phyloP scores from a whole-genome alignment of 2,329 filamentous ascomycete genomes.

The Metarhizium robertsii region DNA sequence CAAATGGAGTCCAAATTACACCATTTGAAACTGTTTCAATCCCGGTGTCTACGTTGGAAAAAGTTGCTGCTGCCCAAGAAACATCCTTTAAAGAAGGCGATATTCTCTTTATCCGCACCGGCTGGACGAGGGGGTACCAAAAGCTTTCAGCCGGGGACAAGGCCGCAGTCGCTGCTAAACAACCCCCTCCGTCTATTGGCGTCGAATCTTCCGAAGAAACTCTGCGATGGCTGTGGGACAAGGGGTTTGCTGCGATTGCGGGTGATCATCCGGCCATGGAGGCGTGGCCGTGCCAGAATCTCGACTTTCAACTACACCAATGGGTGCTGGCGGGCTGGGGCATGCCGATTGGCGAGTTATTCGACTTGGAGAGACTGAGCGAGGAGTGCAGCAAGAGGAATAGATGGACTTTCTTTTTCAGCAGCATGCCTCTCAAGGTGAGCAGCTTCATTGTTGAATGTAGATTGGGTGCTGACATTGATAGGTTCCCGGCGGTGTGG shows the following conservation, averaged over 20 bases:
- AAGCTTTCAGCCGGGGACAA: slow-evolving; percentile 26
- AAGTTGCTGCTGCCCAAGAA: slow-evolving; percentile 33
- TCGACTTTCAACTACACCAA: slow-evolving; percentile 28
- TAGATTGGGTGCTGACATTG: not conserved
- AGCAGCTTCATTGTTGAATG: not conserved
- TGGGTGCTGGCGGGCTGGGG: slow-evolving; percentile 41
- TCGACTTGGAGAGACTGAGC: slow-evolving; percentile 32
- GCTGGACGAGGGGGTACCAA: slow-evolving; percentile 37
- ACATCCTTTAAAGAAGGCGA: slow-evolving; percentile 38
- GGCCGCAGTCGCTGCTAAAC: slow-evolving; percentile 21
- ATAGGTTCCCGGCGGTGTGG: slow-evolving; percentile 26
- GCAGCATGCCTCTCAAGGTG: slow-evolving; percentile 25
- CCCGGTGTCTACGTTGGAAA: slow-evolving; percentile 29
- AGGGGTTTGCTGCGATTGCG: slow-evolving; percentile 43
- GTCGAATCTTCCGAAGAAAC: slow-evolving; percentile 37
- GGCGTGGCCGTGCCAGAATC: slow-evolving; percentile 31
- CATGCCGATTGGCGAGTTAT: slow-evolving; percentile 39
- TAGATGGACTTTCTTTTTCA: slow-evolving; percentile 32
- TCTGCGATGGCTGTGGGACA: slow-evolving; percentile 49
- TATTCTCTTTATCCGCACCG: slow-evolving; percentile 46
- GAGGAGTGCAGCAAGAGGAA: slow-evolving; percentile 20
- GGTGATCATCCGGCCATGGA: slow-evolving; percentile 46
- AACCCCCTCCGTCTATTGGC: slow-evolving; percentile 25
- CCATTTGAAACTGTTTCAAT: slow-evolving; percentile 33
- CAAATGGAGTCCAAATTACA: slow-evolving; percentile 24